Percentiles rank a stretch among this genome's conserved stretches.
These are phyloP conservation scores for Lactifluus rugatus DNA, from an alignment of 768 basidiomycete genomes.

Conservation along the genomic window DNA sequence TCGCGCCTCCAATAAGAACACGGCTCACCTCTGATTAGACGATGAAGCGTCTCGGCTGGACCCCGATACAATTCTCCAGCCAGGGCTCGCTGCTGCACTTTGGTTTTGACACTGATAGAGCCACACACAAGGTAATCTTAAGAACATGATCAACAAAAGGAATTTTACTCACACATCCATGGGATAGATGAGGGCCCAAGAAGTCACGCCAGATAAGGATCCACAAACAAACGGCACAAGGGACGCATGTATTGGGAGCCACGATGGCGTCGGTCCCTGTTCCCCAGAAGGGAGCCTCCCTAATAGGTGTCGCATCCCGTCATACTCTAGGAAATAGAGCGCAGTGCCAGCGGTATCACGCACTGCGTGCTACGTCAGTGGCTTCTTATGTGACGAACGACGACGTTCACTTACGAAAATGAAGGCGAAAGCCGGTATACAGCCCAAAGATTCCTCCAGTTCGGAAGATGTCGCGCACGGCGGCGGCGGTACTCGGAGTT, in stretches of 20 bases:
- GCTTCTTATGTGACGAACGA: neutral
- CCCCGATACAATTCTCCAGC: slow-evolving; percentile 68
- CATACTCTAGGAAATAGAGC: slow-evolving; percentile 90
- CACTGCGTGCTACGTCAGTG: slow-evolving; percentile 34
- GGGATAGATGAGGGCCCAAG: slow-evolving; percentile 66
- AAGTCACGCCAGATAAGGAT: slow-evolving; percentile 72
- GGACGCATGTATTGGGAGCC: slow-evolving; percentile 73
- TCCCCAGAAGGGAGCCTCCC: slow-evolving; percentile 71
- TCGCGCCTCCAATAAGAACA: neutral
- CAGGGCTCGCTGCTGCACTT: slow-evolving; percentile 87
- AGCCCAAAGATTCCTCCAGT: slow-evolving; percentile 54
- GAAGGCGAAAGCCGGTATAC: slow-evolving; percentile 80
- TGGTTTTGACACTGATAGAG: slow-evolving; percentile 70
- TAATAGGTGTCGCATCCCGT: slow-evolving; percentile 78
- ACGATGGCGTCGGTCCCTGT: slow-evolving; percentile 72
- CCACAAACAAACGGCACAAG: slow-evolving; percentile 88
- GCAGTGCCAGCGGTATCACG: slow-evolving; percentile 86
- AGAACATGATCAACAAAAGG: neutral
- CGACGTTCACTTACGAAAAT: slow-evolving; percentile 50
- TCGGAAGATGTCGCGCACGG: slow-evolving; percentile 70
- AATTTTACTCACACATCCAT: slow-evolving; percentile 66
- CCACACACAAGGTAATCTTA: slow-evolving; percentile 16
- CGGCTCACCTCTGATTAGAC: slow-evolving; percentile 66
- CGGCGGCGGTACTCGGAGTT: slow-evolving; percentile 69
- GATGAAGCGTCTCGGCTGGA: slow-evolving; percentile 60